phyloP scores from a whole-genome alignment of 331 rosid species.

The Pyracantha coccinea region DNA sequence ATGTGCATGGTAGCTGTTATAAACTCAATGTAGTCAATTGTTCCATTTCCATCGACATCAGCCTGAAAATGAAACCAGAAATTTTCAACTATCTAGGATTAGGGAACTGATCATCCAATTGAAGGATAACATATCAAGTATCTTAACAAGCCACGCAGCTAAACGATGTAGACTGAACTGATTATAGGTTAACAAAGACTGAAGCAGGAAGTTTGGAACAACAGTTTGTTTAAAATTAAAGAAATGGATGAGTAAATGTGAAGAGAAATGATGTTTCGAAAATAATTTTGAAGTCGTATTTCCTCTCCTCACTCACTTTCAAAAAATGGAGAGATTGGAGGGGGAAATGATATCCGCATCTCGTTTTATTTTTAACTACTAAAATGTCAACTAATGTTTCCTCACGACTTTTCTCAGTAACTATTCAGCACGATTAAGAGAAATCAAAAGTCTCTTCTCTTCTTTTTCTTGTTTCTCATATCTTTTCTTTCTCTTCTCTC shows the following conservation, averaged over 20 bases:
- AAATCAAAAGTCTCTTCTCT: background rate
- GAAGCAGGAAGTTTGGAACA: background rate
- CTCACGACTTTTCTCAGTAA: background rate
- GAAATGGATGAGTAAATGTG: background rate
- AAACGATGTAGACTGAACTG: background rate
- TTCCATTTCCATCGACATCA: slow-evolving; percentile 94
- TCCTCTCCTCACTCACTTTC: background rate
- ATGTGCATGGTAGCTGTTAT: slow-evolving; percentile 97
- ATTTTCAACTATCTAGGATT: background rate
- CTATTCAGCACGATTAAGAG: background rate
- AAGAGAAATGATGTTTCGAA: background rate
- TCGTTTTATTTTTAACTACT: background rate
- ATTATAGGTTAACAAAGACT: background rate
- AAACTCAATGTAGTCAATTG: slow-evolving; percentile 88
- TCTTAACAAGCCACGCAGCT: background rate
- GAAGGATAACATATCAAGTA: background rate
- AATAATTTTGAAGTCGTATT: background rate
- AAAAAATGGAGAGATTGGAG: background rate
- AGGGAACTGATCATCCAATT: slow-evolving; percentile 7
- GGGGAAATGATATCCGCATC: background rate
- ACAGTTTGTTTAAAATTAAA: background rate
- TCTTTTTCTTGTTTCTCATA: background rate
- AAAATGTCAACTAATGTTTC: background rate
- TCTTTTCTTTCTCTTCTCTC: background rate
- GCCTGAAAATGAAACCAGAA: slow-evolving; percentile 50